Evolutionary conservation across 805 yeast genomes (phyloP).

Genomic region (Candida tibetensis): DNA sequence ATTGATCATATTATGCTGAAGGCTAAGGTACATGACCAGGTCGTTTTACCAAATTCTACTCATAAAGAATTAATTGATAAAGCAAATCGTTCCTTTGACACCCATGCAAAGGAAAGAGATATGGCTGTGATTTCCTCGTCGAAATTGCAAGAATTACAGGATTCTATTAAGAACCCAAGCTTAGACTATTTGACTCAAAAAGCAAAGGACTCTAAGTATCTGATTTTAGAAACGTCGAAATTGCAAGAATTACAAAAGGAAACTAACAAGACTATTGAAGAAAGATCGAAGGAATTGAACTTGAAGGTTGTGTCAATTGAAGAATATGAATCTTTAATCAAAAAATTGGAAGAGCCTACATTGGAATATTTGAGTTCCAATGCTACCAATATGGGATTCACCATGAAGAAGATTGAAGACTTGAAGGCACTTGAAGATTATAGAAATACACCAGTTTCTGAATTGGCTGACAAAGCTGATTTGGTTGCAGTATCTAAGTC

Average conservation of each 20-base stretch:
- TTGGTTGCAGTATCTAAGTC: constrained; percentile 3
- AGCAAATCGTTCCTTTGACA: constrained; percentile 12
- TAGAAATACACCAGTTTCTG: constrained; percentile 1
- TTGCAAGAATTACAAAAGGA: constrained; percentile 7
- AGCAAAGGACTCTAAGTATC: constrained; percentile 10
- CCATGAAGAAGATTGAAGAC: background rate
- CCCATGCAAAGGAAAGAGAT: constrained; percentile 10
- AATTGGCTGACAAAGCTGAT: constrained; percentile 5
- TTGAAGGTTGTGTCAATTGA: constrained; percentile 11
- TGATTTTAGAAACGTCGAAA: constrained; percentile 9
- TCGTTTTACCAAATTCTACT: background rate
- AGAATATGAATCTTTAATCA: background rate
- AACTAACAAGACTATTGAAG: constrained; percentile 4
- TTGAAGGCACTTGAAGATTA: background rate
- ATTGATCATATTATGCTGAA: constrained; percentile 12
- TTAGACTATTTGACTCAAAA: constrained; percentile 14
- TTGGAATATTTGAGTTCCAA: constrained; percentile 6
- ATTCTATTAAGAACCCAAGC: constrained; percentile 12
- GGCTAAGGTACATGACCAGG: constrained; percentile 7
- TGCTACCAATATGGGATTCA: constrained; percentile 3
- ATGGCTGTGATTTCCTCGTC: constrained; percentile 11
- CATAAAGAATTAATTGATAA: background rate
- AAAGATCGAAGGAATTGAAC: constrained; percentile 10
- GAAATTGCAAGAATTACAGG: constrained; percentile 17
- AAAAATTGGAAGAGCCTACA: constrained; percentile 2